These are phyloP conservation scores for Penicillium sp. DNA, from an alignment of 2,329 filamentous ascomycete genomes.

Conservation along the genomic window DNA sequence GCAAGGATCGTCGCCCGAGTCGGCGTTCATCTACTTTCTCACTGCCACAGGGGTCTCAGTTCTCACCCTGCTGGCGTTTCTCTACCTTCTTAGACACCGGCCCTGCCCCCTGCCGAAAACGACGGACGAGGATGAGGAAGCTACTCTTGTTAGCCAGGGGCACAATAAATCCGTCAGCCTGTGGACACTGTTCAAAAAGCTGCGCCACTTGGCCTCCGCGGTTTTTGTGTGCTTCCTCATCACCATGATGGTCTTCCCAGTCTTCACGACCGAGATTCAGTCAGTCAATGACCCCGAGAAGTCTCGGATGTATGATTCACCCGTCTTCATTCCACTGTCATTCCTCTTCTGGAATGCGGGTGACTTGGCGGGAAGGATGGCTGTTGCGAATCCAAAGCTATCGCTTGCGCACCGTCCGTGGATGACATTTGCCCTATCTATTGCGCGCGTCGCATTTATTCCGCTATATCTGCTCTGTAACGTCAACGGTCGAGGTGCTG, in stretches of 20 bases:
- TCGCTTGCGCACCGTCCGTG: conserved; percentile 61
- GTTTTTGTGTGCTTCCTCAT: conserved; percentile 77
- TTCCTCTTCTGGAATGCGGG: conserved; percentile 94
- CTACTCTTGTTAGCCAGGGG: conserved; percentile 11
- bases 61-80: conserved; percentile 67
- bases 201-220: conserved; percentile 72
- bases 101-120: conserved; percentile 10
- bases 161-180: conserved; percentile 56
- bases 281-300: conserved; percentile 46
- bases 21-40: conserved; percentile 87
- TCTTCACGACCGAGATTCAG: conserved; percentile 72
- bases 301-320: conserved; percentile 61
- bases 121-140: conserved; percentile 15
- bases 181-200: conserved; percentile 66
- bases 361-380: conserved; percentile 73
- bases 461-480: conserved; percentile 91
- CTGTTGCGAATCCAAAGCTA: conserved; percentile 59
- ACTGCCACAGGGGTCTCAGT: conserved; percentile 77
- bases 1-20: conserved; percentile 57
- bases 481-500: conserved; percentile 69
- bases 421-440: conserved; percentile 64
- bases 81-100: conserved; percentile 63
- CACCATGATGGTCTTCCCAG: conserved; percentile 95
- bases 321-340: conserved; percentile 81
- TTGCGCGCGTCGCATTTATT: conserved; percentile 67